These are phyloP conservation scores for Malus asiatica DNA, from an alignment of 306 rosid genomes.

Conservation along the genomic window DNA sequence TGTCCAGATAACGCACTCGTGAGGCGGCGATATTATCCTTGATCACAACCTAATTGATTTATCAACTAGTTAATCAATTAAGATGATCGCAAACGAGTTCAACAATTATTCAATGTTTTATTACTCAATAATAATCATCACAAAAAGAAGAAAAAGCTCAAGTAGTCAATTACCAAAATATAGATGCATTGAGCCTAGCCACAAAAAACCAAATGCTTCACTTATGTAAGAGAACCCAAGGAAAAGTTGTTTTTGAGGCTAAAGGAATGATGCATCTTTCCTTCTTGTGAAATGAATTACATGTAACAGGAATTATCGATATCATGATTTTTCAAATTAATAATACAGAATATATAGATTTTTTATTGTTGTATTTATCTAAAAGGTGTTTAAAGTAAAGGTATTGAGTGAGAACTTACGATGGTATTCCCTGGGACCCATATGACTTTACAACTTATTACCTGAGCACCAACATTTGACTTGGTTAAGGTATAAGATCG, in stretches of 20 bases:
- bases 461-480: constrained; percentile 16
- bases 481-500: neutral
- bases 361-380: neutral
- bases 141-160: neutral
- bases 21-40: neutral
- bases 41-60: neutral
- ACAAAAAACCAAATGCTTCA: neutral
- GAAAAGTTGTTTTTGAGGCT: neutral
- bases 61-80: neutral
- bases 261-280: too few species aligned
- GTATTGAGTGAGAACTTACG: neutral
- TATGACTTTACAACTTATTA: constrained; percentile 14
- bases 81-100: neutral
- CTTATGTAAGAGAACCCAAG: neutral
- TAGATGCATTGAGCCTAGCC: constrained; percentile 53
- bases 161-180: constrained; percentile 11
- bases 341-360: too few species aligned
- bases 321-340: too few species aligned
- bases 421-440: constrained; percentile 8
- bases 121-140: neutral
- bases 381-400: neutral
- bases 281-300: neutral
- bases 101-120: neutral
- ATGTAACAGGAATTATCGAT: too few species aligned
- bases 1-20: too few species aligned